Conservation (phyloP, 176 grass and related monocot species). For the Cymbopogon citratus region DNA sequence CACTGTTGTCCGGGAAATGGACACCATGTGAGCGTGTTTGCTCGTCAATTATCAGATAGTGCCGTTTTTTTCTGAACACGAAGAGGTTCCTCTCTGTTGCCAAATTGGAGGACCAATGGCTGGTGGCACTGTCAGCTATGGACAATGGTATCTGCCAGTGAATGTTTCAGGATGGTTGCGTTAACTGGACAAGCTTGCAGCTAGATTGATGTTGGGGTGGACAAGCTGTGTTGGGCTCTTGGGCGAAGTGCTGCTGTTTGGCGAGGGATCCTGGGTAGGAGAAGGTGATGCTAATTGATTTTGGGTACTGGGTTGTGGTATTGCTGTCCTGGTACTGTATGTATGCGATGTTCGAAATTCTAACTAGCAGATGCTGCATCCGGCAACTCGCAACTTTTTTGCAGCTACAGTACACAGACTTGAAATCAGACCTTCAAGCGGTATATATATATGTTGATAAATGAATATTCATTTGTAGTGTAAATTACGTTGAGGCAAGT, state of each 20-base stretch:
- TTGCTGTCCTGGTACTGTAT: not conserved
- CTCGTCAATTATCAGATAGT: no score
- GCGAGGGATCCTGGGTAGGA: not conserved
- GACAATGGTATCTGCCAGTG: no score
- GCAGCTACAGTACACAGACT: not conserved
- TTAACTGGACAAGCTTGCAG: no score
- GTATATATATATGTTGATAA: not conserved
- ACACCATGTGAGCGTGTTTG: no score
- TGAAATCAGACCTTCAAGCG: not conserved
- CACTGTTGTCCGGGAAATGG: no score
- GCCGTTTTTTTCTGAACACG: no score
- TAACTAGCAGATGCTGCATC: not conserved
- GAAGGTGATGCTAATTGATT: not conserved
- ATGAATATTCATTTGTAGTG: not conserved
- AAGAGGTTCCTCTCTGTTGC: no score
- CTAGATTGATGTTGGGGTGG: no score
- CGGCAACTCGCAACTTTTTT: not conserved
- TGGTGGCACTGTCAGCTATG: no score
- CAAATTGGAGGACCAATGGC: no score
- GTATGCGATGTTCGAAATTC: not conserved
- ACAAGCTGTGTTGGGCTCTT: no score
- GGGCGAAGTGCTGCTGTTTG: not conserved
- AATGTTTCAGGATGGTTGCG: no score
- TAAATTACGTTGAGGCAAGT: not conserved
- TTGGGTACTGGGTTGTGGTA: not conserved